Evolutionary conservation across 1,284 basidiomycete genomes (phyloP), one percentile per base, ranked within the genome.

Genomic region (Anthracocystis setariae): DNA sequence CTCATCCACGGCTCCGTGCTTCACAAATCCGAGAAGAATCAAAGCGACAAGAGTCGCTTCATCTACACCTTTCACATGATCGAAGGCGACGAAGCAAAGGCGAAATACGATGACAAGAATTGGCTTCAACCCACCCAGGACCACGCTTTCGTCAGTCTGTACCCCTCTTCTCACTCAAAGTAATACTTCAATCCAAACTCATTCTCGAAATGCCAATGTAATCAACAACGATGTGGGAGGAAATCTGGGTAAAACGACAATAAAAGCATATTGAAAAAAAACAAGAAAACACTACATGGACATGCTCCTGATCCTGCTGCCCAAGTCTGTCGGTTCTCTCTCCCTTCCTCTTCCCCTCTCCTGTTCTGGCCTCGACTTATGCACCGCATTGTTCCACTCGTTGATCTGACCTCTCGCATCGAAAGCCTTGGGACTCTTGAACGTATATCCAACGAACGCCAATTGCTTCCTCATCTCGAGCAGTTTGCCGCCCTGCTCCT

Each of bases 381-480:
- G 69, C 59, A 60, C 73, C 8, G 57, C 55, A 18, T 73, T 51
- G n/a, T 61, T 70, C 18, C 58, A 43, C 39, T 69, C 69, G 32
- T 74, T 72, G 23, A 77, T 47, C 59, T 76, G 72, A 15, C 63
- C 57, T 24, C 65, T 35, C 39, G 73, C 66, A 43, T 80, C 77
- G 23, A 80, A 79, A 4, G 63, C 56, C 37, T 77, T 76, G 3
- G 78, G 78, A 21, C 67, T 63, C 53, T 80, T 80, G 64, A 80
- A 80, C 13, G 78, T 80, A 51, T 80, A 80, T 2, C 78, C 78
- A 52, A 91, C 92, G 83, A 94, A 94, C 9, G 92, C 92, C 53
- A 93, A 87, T 69, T 90, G 89, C 85, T 98, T 97, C 77, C 94
- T 89, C 73, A 94, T 90, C 79, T 92, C 89, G 76, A 97, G 86